Percentiles rank a stretch among this genome's conserved stretches.
Conservation (phyloP, 2,329 filamentous ascomycete species). For the Chaetomium sp. region DNA sequence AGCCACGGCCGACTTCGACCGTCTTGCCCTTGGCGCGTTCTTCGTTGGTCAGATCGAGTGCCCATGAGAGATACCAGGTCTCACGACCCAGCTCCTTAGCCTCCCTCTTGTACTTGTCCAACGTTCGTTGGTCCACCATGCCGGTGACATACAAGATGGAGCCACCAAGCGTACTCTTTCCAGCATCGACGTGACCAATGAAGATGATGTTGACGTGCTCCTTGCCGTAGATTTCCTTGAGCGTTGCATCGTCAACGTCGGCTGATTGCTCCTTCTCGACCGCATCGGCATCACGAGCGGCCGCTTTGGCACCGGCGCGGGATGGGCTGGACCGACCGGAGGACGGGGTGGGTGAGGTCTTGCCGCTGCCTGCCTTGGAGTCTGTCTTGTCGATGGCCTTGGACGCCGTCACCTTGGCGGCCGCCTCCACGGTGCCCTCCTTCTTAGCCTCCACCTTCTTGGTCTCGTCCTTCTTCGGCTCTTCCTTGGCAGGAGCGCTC, state of each 20-base stretch:
- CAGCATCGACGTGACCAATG: conserved; percentile 83
- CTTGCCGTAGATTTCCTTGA: conserved; percentile 96
- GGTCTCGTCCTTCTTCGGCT: conserved; percentile 41
- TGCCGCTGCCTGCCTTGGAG: conserved; percentile 61
- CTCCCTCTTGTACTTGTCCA: conserved; percentile 97
- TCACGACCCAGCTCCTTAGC: conserved; percentile 94
- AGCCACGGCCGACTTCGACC: conserved; percentile 91
- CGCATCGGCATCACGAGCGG: conserved; percentile 65
- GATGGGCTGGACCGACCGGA: conserved; percentile 81
- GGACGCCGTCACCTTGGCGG: conserved; percentile 74
- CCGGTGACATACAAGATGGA: conserved; percentile 89
- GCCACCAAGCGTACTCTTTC: conserved; percentile 93
- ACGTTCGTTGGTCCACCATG: conserved; percentile 98
- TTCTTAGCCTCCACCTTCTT: conserved; percentile 42
- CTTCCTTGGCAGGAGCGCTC: conserved; percentile 46
- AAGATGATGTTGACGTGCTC: conserved; percentile 72
- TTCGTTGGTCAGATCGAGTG: conserved; percentile 92
- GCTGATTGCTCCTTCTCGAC: conserved; percentile 77
- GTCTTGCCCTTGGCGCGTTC: conserved; percentile 96
- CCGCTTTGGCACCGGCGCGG: conserved; percentile 48
- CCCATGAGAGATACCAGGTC: conserved; percentile 99
- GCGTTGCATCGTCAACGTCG: conserved; percentile 63
- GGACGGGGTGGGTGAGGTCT: conserved; percentile 72
- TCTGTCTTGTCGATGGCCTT: conserved; percentile 93
- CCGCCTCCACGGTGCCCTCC: conserved; percentile 54